Percentiles rank a stretch among this genome's conserved stretches.
These are phyloP conservation scores for Dichotomopilus funicola DNA, from an alignment of 2,329 filamentous ascomycete genomes.

Conservation along the genomic window DNA sequence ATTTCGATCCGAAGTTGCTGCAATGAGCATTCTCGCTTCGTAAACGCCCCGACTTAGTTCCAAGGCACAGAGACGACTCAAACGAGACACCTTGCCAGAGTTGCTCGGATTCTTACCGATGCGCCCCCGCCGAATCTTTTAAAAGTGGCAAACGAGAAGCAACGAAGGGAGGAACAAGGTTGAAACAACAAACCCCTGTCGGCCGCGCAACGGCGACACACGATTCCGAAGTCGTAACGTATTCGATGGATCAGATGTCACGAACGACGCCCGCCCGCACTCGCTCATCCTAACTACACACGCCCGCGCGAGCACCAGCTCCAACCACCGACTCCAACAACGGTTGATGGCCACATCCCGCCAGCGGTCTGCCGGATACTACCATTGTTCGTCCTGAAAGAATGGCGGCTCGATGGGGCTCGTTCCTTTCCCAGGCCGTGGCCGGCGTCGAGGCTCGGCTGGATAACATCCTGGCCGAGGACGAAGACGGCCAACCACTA, in stretches of 20 bases:
- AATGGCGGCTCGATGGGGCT: conserved; percentile 63
- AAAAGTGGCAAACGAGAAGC: no score
- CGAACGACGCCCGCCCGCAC: background rate
- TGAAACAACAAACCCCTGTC: background rate
- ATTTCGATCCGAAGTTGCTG: background rate
- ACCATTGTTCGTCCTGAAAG: background rate
- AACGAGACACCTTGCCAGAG: no score
- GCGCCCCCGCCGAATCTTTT: no score
- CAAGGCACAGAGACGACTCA: no score
- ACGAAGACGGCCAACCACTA: conserved; percentile 45
- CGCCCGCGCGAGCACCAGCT: no score
- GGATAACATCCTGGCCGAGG: conserved; percentile 84
- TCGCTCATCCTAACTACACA: conserved; percentile 3
- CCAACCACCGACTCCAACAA: no score
- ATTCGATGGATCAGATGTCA: conserved; percentile 12
- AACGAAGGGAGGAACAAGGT: no score
- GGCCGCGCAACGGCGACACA: conserved; percentile 1
- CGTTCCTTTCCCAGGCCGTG: conserved; percentile 81
- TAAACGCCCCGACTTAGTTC: no score
- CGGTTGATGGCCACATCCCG: background rate
- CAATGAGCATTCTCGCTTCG: no score
- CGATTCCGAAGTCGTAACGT: background rate
- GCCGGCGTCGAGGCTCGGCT: conserved; percentile 89
- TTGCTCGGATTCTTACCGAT: no score
- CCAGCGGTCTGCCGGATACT: background rate